These are phyloP conservation scores for Vigna nakashimae DNA, from an alignment of 306 rosid genomes.

Conservation along the genomic window DNA sequence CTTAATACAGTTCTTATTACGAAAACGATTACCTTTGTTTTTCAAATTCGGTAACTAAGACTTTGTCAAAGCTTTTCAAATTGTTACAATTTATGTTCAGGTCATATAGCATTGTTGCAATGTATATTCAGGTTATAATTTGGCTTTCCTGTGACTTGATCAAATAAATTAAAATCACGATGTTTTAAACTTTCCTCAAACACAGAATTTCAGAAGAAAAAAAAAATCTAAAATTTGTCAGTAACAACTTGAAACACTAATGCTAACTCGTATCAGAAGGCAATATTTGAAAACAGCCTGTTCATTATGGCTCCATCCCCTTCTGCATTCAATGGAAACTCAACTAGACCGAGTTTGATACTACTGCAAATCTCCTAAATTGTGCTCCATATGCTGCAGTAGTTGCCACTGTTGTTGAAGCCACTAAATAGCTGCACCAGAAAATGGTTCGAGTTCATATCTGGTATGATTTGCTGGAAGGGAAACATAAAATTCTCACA, in stretches of 20 bases:
- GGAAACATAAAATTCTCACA: conserved; percentile 3
- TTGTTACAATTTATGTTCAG: neutral
- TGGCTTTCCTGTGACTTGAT: neutral
- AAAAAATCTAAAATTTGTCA: neutral
- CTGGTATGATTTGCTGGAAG: conserved; percentile 41
- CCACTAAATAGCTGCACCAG: conserved; percentile 88
- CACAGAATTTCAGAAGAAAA: neutral
- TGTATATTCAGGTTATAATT: neutral
- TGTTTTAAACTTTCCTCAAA: neutral
- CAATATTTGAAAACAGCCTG: neutral
- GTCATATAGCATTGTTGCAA: neutral
- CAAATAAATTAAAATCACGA: neutral
- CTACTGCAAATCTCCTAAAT: conserved; percentile 49
- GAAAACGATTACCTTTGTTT: neutral
- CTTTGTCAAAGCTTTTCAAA: neutral
- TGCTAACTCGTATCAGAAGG: neutral
- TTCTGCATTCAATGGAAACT: conserved; percentile 21
- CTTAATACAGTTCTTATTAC: neutral
- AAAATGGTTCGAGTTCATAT: conserved; percentile 28
- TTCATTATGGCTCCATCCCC: neutral
- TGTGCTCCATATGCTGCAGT: conserved; percentile 74
- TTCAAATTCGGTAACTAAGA: neutral
- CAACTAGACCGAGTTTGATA: conserved; percentile 37
- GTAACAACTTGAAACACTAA: neutral
- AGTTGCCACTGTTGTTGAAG: conserved; percentile 70